A percentile compares a stretch with the other conserved stretches of the same genome.
These are phyloP conservation scores for Diversispora epigaea DNA, from an alignment of 192 early-diverging fungal genomes.

Conservation along the genomic window DNA sequence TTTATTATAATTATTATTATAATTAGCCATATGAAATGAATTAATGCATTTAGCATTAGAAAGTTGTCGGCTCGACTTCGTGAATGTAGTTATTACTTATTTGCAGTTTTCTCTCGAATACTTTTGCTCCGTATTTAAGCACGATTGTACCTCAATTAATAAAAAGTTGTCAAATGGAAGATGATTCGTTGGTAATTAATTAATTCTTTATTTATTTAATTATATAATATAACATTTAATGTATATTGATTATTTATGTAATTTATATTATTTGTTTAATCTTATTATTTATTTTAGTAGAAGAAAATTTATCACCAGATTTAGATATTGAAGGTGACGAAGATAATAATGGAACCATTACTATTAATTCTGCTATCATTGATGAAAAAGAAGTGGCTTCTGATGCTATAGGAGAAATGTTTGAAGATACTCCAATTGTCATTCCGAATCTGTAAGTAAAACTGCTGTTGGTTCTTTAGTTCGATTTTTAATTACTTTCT, in stretches of 20 bases:
- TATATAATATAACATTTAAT: background rate
- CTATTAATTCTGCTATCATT: constrained; percentile 75
- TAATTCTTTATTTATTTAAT: background rate
- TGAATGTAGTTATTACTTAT: constrained; percentile 86
- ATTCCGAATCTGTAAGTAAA: constrained; percentile 82
- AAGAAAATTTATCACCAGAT: constrained; percentile 15
- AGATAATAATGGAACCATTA: constrained; percentile 62
- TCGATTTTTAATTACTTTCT: constrained; percentile 75
- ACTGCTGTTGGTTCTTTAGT: constrained; percentile 70
- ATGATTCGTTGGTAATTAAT: constrained; percentile 33
- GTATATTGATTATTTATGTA: background rate
- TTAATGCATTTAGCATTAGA: constrained; percentile 77
- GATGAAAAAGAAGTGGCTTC: constrained; percentile 93
- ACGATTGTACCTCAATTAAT: constrained; percentile 81
- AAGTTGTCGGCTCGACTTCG: constrained; percentile 74
- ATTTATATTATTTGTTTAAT: background rate
- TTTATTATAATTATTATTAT: background rate
- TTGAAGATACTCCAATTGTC: constrained; percentile 75
- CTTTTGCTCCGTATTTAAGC: constrained; percentile 75
- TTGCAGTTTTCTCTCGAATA: constrained; percentile 77
- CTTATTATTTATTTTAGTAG: too few relatives aligned
- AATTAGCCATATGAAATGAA: constrained; percentile 61
- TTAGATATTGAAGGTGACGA: constrained; percentile 51
- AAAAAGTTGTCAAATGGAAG: constrained; percentile 73
- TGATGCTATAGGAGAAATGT: constrained; percentile 85